Base-by-base conservation (phyloP, 2,329 filamentous ascomycete genomes). In the Diaporthe sp. region DNA sequence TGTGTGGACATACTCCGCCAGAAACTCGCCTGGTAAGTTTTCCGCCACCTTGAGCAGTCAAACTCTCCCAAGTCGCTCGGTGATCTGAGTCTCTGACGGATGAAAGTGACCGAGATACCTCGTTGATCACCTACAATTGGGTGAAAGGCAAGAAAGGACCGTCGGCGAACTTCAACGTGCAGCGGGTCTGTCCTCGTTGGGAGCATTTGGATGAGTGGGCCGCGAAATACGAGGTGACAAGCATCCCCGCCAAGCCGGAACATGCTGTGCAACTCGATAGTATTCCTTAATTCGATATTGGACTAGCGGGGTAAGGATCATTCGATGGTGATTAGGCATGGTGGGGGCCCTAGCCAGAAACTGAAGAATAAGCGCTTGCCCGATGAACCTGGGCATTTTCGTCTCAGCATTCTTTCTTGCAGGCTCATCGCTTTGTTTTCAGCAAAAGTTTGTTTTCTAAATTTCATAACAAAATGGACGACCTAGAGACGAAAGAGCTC, bases 281-380 rank as follows among this genome's bases (percentile, higher is more conserved):
- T 25, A 53, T 53, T 53, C 49, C 49, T 53, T 53, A 25, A 25
- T 53, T 25, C 22, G 10, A n/a, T 53, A 53, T 53, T n/a, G n/a
- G n/a, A 19, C 6, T 53, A 53, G 49, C 49, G 49, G 49, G 49
- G 49, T 25, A 53, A 53, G 4, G 10, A 53, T 13, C n/a, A 39
- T 12, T 51, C n/a, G n/a, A 25, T n/a, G 17, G n/a, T 25, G 1
- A 53, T 53, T 53, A 46, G 49, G 49, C 49, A 53, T n/a, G n/a
- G 49, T 25, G 49, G 49, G 49, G 49, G 44, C 3, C 22, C n/a
- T 25, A 53, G 49, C 19, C 49, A 53, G 2, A 53, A 25, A 53
- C 49, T 53, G 49, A 53, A 53, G 49, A 53, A 53, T 53, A 53
- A 53, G 49, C 49, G 49, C 49, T 53, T 53, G n/a, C 49, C 49